Base-by-base conservation (phyloP, 148 eudicot species). In the Fagopyrum homotropicum region DNA sequence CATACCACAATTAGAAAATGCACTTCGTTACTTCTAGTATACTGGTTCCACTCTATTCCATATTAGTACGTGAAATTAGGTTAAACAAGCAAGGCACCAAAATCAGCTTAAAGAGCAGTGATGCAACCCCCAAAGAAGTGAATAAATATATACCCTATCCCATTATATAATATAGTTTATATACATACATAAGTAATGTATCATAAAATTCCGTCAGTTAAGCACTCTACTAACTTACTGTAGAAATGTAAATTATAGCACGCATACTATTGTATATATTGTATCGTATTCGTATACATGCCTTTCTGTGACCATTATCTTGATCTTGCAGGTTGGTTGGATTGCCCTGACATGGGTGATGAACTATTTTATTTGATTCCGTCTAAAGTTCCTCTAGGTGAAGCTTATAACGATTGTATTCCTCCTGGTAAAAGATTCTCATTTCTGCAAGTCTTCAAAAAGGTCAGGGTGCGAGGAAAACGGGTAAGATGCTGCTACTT, bases 381-480 rank as follows among this genome's bases (percentile, higher is more conserved):
- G 77, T 95, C 97, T 72, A 95, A 95, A 82, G 98, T 95, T 79
- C 98, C 98, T 26, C 88, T 95, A 51, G 89, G 90, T 64, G 98
- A 95, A 85, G 70, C 81, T 70, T 92, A 81, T 77, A 86, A 84
- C 75, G 90, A 88, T 60, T 77, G 35, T 76, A 77, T 94, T 64
- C 45, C 78, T 82, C 91, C 98, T 76, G 98, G 97, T 61, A 88
- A 79, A 89, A 90, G 98, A 89, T 95, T 90, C 85, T 84, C 98
- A 40, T 92, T 80, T 55, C 88, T 84, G 80, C 98, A 92, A 81
- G 97, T 95, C 80, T 79, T 89, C 45, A 91, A 86, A 76, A 81
- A 85, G 76, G 81, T 85, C 46, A 87, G 88, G 80, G 91, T 95
- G 82, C 79, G 84, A 78, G 83, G 84, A 12, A 90, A 88, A 76